phyloP scores from a whole-genome alignment of 352 stramenopile genomes.

The Globisporangium sylvaticum region DNA sequence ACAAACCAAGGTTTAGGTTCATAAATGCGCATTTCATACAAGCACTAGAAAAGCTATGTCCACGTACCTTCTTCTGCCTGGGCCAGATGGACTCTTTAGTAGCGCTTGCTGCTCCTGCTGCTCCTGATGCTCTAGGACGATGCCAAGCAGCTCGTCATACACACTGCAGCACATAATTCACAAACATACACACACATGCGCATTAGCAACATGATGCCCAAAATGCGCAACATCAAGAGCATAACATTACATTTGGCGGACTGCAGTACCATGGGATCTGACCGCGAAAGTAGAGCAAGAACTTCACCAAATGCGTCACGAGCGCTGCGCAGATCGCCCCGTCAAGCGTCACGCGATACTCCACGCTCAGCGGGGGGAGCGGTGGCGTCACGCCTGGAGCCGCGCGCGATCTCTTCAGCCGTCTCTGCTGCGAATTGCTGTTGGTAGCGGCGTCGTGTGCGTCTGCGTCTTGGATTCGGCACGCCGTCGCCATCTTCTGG shows the following conservation, averaged over 20 bases:
- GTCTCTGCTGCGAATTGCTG: not conserved
- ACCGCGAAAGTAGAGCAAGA: conserved; percentile 59
- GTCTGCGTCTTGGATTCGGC: not conserved
- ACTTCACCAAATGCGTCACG: conserved; percentile 35
- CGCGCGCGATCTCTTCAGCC: not conserved
- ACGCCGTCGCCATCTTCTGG: conserved; percentile 3
- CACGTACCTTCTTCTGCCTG: not conserved
- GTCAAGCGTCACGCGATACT: conserved; percentile 45
- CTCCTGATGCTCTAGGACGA: conserved; percentile 23
- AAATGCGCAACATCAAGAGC: not conserved
- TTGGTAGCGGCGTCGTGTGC: not conserved
- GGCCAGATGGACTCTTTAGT: not conserved
- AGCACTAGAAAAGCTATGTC: not conserved
- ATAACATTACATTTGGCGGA: not conserved
- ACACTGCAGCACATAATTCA: conserved; percentile 26
- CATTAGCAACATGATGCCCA: not conserved
- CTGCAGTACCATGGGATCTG: conserved; percentile 54
- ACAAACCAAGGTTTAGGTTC: not conserved
- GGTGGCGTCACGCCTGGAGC: not conserved
- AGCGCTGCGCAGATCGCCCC: conserved; percentile 37
- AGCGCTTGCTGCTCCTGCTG: conserved; percentile 13
- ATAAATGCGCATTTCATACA: not conserved
- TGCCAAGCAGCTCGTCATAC: conserved; percentile 42
- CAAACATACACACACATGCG: not conserved
- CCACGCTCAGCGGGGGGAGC: conserved; percentile 22